Percentiles rank a stretch among this genome's conserved stretches.
Conservation (phyloP, 129 eudicot species). For the Flaveria bidentis region DNA sequence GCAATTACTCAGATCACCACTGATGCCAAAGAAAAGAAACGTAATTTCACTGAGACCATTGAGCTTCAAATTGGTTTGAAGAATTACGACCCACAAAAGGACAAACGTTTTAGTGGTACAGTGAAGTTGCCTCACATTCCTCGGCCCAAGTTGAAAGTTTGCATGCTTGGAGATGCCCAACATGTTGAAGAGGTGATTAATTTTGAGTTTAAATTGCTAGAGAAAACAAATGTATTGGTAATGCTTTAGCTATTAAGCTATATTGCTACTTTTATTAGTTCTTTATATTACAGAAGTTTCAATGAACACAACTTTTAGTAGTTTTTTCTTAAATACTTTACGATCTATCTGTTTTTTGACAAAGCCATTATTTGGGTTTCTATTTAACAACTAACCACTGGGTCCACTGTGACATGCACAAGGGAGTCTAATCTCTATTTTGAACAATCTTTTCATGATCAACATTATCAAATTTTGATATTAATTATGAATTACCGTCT, state of each 20-base stretch:
- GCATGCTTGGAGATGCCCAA: slow-evolving; percentile 72
- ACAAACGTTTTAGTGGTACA: slow-evolving; percentile 62
- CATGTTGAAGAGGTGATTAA: slow-evolving; percentile 59
- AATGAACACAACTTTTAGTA: neutral
- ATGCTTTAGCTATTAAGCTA: neutral
- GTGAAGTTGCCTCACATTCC: slow-evolving; percentile 62
- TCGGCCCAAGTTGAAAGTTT: slow-evolving; percentile 57
- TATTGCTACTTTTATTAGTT: neutral
- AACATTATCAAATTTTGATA: neutral
- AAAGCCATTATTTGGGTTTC: neutral
- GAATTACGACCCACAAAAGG: slow-evolving; percentile 60
- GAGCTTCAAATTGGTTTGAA: slow-evolving; percentile 61
- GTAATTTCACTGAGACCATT: slow-evolving; percentile 52
- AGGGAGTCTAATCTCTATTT: neutral
- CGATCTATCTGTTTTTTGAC: neutral
- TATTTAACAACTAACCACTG: neutral
- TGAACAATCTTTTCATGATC: neutral
- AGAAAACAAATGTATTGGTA: neutral
- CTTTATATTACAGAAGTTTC: neutral
- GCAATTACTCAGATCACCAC: slow-evolving; percentile 46
- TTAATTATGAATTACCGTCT: too few relatives aligned
- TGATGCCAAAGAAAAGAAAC: slow-evolving; percentile 49
- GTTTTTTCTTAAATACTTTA: neutral
- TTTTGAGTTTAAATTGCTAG: neutral
- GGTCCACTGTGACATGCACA: neutral